Conservation (phyloP, 495 filamentous ascomycete species). For the Daldinia loculata region DNA sequence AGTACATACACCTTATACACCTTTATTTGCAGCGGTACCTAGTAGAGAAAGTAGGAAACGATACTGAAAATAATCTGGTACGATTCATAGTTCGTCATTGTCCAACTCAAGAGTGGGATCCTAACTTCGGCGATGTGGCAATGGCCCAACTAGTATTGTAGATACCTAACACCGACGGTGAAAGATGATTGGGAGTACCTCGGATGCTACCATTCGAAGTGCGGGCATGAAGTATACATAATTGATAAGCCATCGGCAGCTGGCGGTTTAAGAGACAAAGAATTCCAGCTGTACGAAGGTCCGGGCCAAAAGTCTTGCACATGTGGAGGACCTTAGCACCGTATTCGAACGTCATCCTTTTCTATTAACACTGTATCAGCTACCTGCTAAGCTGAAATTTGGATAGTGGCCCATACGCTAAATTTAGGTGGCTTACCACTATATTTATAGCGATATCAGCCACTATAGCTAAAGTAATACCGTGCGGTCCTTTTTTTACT, state of each 20-base stretch:
- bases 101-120: constrained; percentile 32
- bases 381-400: too few species aligned
- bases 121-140: constrained; percentile 24
- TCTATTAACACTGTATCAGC: too few species aligned
- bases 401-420: too few species aligned
- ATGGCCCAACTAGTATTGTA: constrained; percentile 13
- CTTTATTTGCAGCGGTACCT: not conserved
- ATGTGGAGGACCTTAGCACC: too few species aligned
- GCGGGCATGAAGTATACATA: not conserved
- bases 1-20: not conserved
- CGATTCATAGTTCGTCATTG: constrained; percentile 18
- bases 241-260: constrained; percentile 21
- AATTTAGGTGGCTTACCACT: too few species aligned
- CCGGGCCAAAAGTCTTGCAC: too few species aligned
- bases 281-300: constrained; percentile 10
- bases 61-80: not conserved
- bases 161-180: constrained; percentile 5
- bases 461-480: too few species aligned
- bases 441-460: too few species aligned
- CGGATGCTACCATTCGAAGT: not conserved
- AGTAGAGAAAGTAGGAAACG: not conserved
- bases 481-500: too few species aligned
- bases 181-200: not conserved
- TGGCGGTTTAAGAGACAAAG: constrained; percentile 3
- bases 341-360: too few species aligned